Percentiles rank a stretch among this genome's conserved stretches.
These are phyloP conservation scores for Leishmania arabica DNA, from an alignment of 208 protist species.

Conservation along the genomic window DNA sequence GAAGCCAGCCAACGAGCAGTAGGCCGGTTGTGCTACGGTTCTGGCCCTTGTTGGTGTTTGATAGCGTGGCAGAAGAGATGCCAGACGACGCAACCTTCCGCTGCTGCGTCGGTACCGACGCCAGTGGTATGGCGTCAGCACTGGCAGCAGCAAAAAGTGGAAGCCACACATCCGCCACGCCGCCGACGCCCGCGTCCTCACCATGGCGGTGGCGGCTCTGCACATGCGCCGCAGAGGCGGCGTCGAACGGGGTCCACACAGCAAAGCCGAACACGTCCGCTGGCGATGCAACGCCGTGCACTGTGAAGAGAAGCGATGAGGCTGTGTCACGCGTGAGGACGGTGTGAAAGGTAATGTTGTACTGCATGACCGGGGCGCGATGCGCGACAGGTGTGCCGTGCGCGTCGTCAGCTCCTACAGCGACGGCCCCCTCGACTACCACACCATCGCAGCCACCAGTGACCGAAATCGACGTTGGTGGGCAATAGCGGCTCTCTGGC, in stretches of 20 bases:
- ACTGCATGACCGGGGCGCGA: constrained; percentile 41
- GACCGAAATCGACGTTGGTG: constrained; percentile 23
- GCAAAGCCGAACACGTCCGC: constrained; percentile 47
- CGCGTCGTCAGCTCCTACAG: not conserved
- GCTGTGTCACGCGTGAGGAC: constrained; percentile 34
- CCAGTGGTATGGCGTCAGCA: not conserved
- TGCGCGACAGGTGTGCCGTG: not conserved
- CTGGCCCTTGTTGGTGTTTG: not conserved
- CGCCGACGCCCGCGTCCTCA: not conserved
- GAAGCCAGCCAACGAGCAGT: constrained; percentile 39
- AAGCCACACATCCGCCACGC: constrained; percentile 43
- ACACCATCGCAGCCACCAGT: constrained; percentile 23
- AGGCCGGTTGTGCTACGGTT: constrained; percentile 5
- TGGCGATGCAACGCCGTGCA: constrained; percentile 37
- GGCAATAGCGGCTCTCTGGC: constrained; percentile 4
- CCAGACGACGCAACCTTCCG: not conserved
- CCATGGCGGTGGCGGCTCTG: not conserved
- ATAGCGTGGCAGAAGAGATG: no score
- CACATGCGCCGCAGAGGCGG: not conserved
- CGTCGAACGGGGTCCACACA: constrained; percentile 34
- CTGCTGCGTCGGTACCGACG: not conserved
- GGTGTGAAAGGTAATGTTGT: constrained; percentile 40
- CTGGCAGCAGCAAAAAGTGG: constrained; percentile 38
- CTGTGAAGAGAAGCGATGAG: constrained; percentile 43
- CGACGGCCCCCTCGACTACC: not conserved